A percentile compares a stretch with the other conserved stretches of the same genome.
phyloP scores from a whole-genome alignment of 1,284 basidiomycete genomes.

The Tremellales sp. region DNA sequence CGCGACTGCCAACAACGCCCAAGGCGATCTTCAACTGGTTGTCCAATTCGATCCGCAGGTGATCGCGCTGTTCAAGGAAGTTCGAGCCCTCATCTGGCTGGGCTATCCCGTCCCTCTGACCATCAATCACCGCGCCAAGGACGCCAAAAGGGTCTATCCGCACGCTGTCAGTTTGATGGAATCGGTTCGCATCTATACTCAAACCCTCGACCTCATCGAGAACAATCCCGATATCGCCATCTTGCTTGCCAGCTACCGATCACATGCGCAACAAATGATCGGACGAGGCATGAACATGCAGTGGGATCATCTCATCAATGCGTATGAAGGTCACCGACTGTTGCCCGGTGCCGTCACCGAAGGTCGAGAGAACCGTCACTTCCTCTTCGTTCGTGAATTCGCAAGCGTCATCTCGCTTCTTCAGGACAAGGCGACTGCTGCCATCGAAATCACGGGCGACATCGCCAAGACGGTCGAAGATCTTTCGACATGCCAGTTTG shows the following conservation, averaged over 20 bases:
- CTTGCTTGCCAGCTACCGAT: slow-evolving; percentile 86
- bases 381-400: slow-evolving; percentile 91
- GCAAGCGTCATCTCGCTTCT: slow-evolving; percentile 84
- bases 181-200: slow-evolving; percentile 91
- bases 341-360: slow-evolving; percentile 59
- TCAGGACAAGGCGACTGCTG: slow-evolving; percentile 90
- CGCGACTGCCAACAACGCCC: slow-evolving; percentile 52
- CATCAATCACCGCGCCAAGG: slow-evolving; percentile 93
- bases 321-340: slow-evolving; percentile 76
- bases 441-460: slow-evolving; percentile 86
- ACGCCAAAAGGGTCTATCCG: slow-evolving; percentile 95
- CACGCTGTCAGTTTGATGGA: slow-evolving; percentile 99
- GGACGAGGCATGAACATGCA: slow-evolving; percentile 82
- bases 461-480: slow-evolving; percentile 80
- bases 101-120: slow-evolving; percentile 92
- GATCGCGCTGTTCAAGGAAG: slow-evolving; percentile 97
- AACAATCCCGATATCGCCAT: slow-evolving; percentile 85
- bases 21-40: slow-evolving; percentile 72
- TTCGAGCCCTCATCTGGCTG: slow-evolving; percentile 91
- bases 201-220: slow-evolving; percentile 85
- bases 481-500: slow-evolving; percentile 79
- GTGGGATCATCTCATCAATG: slow-evolving; percentile 95
- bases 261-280: slow-evolving; percentile 86
- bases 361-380: slow-evolving; percentile 79
- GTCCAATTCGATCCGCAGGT: slow-evolving; percentile 98